Evolutionary conservation across 2,329 filamentous ascomycete species (phyloP).

Genomic region (Xylaria sp.): DNA sequence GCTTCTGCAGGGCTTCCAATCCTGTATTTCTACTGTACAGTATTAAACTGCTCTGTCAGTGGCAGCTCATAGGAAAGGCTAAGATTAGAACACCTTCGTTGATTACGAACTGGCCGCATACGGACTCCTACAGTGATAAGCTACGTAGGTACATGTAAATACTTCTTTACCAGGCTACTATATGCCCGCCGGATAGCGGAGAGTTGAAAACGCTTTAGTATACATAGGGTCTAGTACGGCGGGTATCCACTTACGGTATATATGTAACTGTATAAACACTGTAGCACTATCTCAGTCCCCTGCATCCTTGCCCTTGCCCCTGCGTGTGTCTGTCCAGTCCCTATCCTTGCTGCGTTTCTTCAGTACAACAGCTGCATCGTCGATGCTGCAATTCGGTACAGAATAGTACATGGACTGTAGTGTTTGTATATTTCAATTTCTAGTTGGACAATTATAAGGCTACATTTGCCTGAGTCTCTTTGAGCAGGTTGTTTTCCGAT

Average conservation of each 20-base stretch:
- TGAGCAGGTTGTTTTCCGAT: too few relatives aligned
- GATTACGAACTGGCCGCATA: neutral
- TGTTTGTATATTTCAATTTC: neutral
- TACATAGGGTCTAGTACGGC: neutral
- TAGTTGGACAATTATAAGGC: neutral
- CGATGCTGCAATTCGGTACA: too few relatives aligned
- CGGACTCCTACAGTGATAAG: constrained; percentile 5
- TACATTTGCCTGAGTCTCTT: neutral
- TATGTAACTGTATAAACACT: neutral
- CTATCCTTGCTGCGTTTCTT: neutral
- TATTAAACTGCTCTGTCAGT: neutral
- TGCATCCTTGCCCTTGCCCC: constrained; percentile 14
- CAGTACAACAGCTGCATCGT: neutral
- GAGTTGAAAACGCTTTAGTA: neutral
- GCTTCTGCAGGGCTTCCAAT: neutral
- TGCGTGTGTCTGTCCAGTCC: neutral
- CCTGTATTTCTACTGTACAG: neutral
- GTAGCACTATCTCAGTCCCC: constrained; percentile 17
- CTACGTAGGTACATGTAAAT: neutral
- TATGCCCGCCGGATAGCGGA: constrained; percentile 6
- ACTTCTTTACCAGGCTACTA: constrained; percentile 4
- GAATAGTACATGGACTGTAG: too few relatives aligned
- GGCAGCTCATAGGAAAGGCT: neutral
- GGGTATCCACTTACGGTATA: neutral
- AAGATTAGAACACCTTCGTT: constrained; percentile 21